Conservation (phyloP, 306 rosid genomes). For the Fragaria iinumae region DNA sequence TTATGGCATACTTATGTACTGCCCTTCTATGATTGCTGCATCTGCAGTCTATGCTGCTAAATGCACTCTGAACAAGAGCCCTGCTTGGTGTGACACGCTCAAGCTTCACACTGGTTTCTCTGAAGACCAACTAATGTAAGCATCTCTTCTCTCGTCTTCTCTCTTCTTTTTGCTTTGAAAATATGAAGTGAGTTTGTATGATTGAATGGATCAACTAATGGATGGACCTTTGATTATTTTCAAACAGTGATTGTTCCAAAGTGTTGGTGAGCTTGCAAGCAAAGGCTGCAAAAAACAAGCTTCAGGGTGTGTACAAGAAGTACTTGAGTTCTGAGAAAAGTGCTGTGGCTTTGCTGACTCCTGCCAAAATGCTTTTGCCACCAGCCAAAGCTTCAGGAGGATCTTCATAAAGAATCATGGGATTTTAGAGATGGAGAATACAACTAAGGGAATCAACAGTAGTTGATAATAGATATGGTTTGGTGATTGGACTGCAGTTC, state of each 20-base stretch:
- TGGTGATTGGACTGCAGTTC: not conserved
- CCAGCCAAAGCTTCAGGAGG: not conserved
- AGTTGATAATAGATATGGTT: constrained; percentile 5
- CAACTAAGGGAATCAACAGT: constrained; percentile 2
- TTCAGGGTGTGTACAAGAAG: constrained; percentile 54
- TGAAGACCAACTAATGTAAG: constrained; percentile 55
- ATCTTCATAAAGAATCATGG: not conserved
- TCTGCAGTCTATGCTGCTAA: constrained; percentile 83
- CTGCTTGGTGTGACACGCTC: constrained; percentile 74
- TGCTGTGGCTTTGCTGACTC: constrained; percentile 61
- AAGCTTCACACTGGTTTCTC: constrained; percentile 67
- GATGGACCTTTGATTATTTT: not conserved
- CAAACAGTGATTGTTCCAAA: constrained; percentile 65
- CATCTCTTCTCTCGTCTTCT: not conserved
- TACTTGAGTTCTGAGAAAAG: constrained; percentile 50
- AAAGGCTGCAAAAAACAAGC: constrained; percentile 40
- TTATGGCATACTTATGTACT: constrained; percentile 50
- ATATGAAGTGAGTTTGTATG: not conserved
- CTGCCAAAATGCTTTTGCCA: constrained; percentile 55
- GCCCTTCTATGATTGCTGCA: constrained; percentile 92
- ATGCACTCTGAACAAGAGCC: constrained; percentile 60
- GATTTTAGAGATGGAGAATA: not conserved
- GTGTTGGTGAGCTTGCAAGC: constrained; percentile 52
- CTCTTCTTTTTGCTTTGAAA: not conserved
- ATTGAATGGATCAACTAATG: not conserved